These are phyloP conservation scores for Fusarium torulosum DNA, from an alignment of 2,329 filamentous ascomycete genomes.

Conservation along the genomic window DNA sequence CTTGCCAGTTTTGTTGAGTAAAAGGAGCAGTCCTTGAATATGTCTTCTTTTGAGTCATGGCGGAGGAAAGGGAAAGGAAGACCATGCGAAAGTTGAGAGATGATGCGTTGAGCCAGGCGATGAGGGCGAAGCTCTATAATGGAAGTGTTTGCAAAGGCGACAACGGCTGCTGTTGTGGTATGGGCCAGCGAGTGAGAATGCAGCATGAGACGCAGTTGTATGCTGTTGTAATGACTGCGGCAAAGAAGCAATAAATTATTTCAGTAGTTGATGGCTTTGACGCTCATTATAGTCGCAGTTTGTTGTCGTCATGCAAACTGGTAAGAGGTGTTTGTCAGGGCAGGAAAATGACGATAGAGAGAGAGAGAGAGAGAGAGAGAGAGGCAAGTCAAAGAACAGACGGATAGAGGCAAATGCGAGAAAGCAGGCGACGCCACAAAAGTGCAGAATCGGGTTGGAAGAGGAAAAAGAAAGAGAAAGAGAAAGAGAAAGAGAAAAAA, in stretches of 20 bases:
- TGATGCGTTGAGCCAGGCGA: slow-evolving; percentile 19
- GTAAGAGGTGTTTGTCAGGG: slow-evolving; percentile 24
- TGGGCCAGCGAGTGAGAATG: slow-evolving; percentile 5
- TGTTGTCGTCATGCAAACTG: slow-evolving; percentile 38
- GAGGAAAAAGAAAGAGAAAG: neutral
- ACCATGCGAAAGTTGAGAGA: slow-evolving; percentile 48
- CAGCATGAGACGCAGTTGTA: slow-evolving; percentile 8
- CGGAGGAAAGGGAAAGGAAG: slow-evolving; percentile 49
- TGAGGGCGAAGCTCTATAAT: slow-evolving; percentile 21
- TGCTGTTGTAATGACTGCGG: slow-evolving; percentile 14
- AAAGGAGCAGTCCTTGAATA: slow-evolving; percentile 65
- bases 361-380: neutral
- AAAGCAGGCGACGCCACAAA: slow-evolving; percentile 39
- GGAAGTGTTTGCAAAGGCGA: slow-evolving; percentile 15
- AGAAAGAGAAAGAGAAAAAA: slow-evolving; percentile 3
- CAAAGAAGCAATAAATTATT: slow-evolving; percentile 27
- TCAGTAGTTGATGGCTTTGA: slow-evolving; percentile 41
- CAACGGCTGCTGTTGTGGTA: neutral
- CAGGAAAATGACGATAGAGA: slow-evolving; percentile 27
- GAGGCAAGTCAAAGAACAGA: slow-evolving; percentile 25
- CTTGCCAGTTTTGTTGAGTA: slow-evolving; percentile 67
- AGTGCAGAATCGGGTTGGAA: slow-evolving; percentile 11
- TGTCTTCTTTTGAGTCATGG: slow-evolving; percentile 63
- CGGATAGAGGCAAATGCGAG: slow-evolving; percentile 28
- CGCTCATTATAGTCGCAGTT: slow-evolving; percentile 41